phyloP scores from a whole-genome alignment of 164 flowering plant genomes.

The Macadamia integrifolia region DNA sequence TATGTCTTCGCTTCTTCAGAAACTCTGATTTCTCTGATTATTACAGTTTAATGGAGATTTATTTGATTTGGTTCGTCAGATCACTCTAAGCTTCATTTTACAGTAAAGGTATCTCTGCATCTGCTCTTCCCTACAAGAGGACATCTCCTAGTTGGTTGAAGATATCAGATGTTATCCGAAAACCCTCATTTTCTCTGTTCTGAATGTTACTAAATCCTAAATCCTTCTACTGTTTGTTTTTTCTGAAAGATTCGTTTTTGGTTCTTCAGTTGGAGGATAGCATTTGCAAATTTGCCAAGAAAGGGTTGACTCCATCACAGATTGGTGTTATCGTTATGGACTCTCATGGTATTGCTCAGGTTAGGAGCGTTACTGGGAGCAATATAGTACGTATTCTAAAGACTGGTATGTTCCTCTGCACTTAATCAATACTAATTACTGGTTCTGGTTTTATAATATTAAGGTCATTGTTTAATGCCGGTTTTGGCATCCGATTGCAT shows the following conservation, averaged over 20 bases:
- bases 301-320: conserved; percentile 92
- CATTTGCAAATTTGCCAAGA: conserved; percentile 92
- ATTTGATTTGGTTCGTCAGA: too few species aligned
- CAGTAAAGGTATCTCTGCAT: conserved; percentile 86
- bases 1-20: not conserved
- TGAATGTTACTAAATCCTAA: not conserved
- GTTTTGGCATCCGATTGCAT: not conserved
- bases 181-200: not conserved
- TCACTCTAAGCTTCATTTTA: not conserved
- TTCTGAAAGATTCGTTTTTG: not conserved
- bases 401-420: conserved; percentile 42
- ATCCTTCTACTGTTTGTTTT: not conserved
- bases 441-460: not conserved
- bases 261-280: conserved; percentile 66
- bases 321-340: conserved; percentile 92
- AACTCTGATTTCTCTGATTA: not conserved
- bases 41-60: not conserved
- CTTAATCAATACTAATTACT: not conserved
- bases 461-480: not conserved
- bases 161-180: conserved; percentile 23
- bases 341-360: conserved; percentile 91
- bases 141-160: conserved; percentile 64
- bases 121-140: conserved; percentile 82
- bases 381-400: conserved; percentile 84
- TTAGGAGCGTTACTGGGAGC: conserved; percentile 82